Evolutionary conservation across 2,329 filamentous ascomycete species (phyloP), one percentile per base, ranked within the genome.

Genomic region (Didymellaceae sp.): DNA sequence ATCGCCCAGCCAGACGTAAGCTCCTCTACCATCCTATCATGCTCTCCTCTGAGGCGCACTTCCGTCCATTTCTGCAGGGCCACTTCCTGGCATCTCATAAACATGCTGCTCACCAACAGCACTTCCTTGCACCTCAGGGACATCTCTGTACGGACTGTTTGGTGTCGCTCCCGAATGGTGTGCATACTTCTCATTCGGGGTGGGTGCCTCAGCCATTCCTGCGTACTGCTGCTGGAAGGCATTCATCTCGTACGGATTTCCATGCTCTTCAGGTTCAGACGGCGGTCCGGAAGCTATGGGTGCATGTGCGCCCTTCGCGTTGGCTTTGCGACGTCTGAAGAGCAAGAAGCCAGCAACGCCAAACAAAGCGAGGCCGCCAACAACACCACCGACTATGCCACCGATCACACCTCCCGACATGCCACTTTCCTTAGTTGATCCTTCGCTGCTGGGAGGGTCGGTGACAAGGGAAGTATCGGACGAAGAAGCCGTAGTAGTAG

Each of bases 311-410:
- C 37, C 34, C 22, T 46, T 45, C 21, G 42, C 26, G 14, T 24
- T 35, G 30, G 44, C 45, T 18, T 28, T 45, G 18, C 45, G 35
- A 0, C 55, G 44, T 11, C 51, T 33, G 46, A 51, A 57, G 14
- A 58, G 38, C 18, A 62, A 42, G 41, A 55, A 54, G 8, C 45
- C 46, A 5, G 34, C 45, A 5, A 52, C 34, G 5, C 44, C 43
- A 6, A 62, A 37, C 13, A 60, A 11, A 1, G 48, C 52, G 5
- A 62, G 41, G 14, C 52, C 55, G 7, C 41, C 59, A n/a, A 62
- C 46, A 8, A 54, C 50, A 5, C 57, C 59, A 6, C 57, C 53
- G 2, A 59, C 54, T 20, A 62, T 59, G 17, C 58, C 58, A 25
- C 45, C 58, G 11, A 58, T 59, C 14, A 52, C 49, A 31, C 57